Evolutionary conservation across 2,329 filamentous ascomycete genomes (phyloP).

Genomic region (Exophiala phaeomuriformis): DNA sequence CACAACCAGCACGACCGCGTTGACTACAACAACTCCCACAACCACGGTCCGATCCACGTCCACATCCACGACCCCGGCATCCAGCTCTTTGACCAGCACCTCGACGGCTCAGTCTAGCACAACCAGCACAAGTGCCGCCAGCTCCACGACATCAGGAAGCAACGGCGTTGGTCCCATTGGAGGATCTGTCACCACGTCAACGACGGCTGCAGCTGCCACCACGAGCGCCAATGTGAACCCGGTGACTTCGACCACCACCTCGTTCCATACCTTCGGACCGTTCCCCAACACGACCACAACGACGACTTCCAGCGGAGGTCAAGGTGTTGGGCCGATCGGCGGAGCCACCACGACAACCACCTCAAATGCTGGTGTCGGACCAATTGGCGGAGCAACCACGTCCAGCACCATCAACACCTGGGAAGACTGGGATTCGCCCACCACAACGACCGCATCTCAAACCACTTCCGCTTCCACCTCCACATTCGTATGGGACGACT

Average conservation of each 20-base stretch:
- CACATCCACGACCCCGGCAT: not conserved
- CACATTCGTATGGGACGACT: constrained; percentile 1
- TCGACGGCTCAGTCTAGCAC: not conserved
- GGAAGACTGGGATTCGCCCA: not conserved
- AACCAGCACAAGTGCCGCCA: not conserved
- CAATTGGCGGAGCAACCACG: not conserved
- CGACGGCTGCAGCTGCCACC: not conserved
- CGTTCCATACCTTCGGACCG: not conserved
- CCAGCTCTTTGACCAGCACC: not conserved
- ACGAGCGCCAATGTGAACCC: not conserved
- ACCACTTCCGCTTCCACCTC: not conserved
- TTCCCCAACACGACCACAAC: constrained; percentile 1
- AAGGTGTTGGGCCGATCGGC: not conserved
- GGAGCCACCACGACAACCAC: constrained; percentile 1
- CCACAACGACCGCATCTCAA: not conserved
- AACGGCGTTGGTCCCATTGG: not conserved
- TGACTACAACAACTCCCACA: not conserved
- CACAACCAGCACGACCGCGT: not conserved
- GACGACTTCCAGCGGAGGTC: not conserved
- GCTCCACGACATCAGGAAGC: not conserved
- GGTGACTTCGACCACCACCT: not conserved
- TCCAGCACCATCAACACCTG: not conserved
- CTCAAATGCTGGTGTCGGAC: not conserved
- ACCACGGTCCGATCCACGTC: not conserved
- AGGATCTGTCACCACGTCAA: not conserved